A percentile compares a stretch with the other conserved stretches of the same genome.
Evolutionary conservation across 176 grass and related monocot species (phyloP).

Genomic region (Triticum aestivum): IWGSC_CS_RefSeq_v2.1 NC_057800.1:645328373-645328872

Average conservation of each 20-base stretch:
- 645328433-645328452: neutral
- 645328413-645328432: conserved; percentile 1
- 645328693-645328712: conserved; percentile 99
- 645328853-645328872: conserved; percentile 87
- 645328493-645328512: neutral
- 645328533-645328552: neutral
- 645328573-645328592: neutral
- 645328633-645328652: conserved; percentile 97
- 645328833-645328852: conserved; percentile 98
- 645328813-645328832: conserved; percentile 99
- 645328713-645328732: conserved; percentile 95
- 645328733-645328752: conserved; percentile 99
- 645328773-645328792: conserved; percentile 97
- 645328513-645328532: neutral
- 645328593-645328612: conserved; percentile 59
- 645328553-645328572: neutral
- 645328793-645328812: conserved; percentile 99
- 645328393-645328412: neutral
- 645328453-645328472: neutral
- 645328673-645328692: conserved; percentile 98
- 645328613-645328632: conserved; percentile 96
- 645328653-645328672: conserved; percentile 95
- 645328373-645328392: conserved; percentile 1
- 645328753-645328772: conserved; percentile 93
- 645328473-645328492: neutral